Evolutionary conservation across 2,329 filamentous ascomycete genomes (phyloP).

Genomic region (Penicillium sp.): DNA sequence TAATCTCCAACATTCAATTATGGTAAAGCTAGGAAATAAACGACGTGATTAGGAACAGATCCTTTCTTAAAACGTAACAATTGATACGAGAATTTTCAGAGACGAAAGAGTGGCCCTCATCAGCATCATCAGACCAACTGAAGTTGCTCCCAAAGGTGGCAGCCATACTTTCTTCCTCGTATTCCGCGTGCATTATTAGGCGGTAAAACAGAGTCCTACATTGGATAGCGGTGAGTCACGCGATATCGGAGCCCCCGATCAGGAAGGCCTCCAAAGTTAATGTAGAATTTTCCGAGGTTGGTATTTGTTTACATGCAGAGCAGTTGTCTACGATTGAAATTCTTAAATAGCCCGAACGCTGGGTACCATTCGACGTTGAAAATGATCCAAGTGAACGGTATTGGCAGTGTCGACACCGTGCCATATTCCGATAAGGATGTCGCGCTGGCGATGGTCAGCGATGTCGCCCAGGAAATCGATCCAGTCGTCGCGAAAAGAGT

Average conservation of each 20-base stretch:
- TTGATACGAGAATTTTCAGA: background rate
- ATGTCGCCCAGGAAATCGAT: slow-evolving; percentile 50
- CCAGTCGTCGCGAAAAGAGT: slow-evolving; percentile 55
- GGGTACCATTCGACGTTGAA: background rate
- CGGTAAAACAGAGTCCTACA: slow-evolving; percentile 5
- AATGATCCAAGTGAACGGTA: slow-evolving; percentile 24
- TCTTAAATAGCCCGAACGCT: no score
- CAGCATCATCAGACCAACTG: background rate
- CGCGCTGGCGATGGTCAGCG: slow-evolving; percentile 59
- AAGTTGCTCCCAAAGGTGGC: background rate
- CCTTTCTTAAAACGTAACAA: background rate
- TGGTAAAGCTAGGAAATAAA: background rate
- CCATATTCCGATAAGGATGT: slow-evolving; percentile 49
- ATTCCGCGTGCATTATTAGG: background rate
- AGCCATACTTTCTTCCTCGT: background rate
- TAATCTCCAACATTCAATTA: background rate
- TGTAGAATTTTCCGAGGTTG: background rate
- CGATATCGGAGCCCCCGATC: slow-evolving; percentile 19
- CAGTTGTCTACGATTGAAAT: background rate
- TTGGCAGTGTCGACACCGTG: slow-evolving; percentile 7
- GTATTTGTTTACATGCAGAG: background rate
- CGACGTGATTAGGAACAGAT: background rate
- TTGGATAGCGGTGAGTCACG: slow-evolving; percentile 13
- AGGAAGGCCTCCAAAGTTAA: slow-evolving; percentile 15
- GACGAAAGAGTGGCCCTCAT: background rate